Conservation (phyloP, 495 filamentous ascomycete genomes). For the Wilcoxina mikolae region DNA sequence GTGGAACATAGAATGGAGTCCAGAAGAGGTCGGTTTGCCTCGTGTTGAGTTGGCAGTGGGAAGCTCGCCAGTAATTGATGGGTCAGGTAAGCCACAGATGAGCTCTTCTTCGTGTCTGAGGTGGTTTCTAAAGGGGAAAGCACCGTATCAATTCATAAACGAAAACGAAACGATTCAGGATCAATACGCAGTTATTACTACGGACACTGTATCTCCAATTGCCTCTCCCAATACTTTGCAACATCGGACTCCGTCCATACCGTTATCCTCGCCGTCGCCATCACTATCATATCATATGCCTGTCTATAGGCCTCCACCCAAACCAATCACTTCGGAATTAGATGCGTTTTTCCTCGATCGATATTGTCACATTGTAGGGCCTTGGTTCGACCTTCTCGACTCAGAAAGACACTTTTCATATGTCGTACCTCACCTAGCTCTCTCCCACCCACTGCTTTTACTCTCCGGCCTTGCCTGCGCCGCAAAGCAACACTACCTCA, state of each 20-base stretch:
- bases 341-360: conserved; percentile 5
- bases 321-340: not conserved
- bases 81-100: not conserved
- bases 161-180: not conserved
- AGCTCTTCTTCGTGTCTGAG: not conserved
- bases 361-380: conserved; percentile 2
- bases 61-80: not conserved
- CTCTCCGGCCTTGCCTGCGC: not conserved
- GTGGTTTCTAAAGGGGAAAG: not conserved
- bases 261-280: not conserved
- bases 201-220: not conserved
- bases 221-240: not conserved
- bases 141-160: not conserved
- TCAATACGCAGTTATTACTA: not conserved
- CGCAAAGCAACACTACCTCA: conserved; percentile 1
- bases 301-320: not conserved
- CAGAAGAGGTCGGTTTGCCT: conserved; percentile 1
- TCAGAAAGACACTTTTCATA: conserved; percentile 1
- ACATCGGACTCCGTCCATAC: not conserved
- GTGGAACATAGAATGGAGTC: not conserved
- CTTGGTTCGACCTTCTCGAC: conserved; percentile 5
- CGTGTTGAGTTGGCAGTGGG: conserved; percentile 1
- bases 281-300: not conserved
- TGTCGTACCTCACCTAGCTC: conserved; percentile 2
- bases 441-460: not conserved